Evolutionary conservation across 2,329 filamentous ascomycete species (phyloP).

Genomic region (Hyphodiscus sp.): DNA sequence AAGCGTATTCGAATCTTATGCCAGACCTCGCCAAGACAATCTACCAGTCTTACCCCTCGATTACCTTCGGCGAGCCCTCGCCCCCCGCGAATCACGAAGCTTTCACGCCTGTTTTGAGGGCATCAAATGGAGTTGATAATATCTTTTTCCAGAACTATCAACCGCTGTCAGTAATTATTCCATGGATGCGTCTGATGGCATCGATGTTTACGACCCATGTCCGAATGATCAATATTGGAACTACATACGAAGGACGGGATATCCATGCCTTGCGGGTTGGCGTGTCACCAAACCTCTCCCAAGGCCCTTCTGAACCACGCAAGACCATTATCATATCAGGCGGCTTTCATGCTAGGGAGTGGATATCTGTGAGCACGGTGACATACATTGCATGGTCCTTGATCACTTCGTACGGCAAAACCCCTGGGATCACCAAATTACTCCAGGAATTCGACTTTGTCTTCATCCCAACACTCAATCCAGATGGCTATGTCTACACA

Average conservation of each 20-base stretch:
- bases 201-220: slow-evolving; percentile 86
- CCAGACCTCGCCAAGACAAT: slow-evolving; percentile 73
- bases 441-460: slow-evolving; percentile 82
- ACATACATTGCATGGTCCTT: slow-evolving; percentile 87
- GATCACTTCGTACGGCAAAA: slow-evolving; percentile 74
- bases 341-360: slow-evolving; percentile 89
- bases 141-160: slow-evolving; percentile 93
- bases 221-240: slow-evolving; percentile 67
- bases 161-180: slow-evolving; percentile 66
- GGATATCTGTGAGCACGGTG: slow-evolving; percentile 89
- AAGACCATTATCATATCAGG: slow-evolving; percentile 79
- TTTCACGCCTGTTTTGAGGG: slow-evolving; percentile 28
- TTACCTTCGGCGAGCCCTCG: slow-evolving; percentile 17
- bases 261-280: slow-evolving; percentile 79
- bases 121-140: slow-evolving; percentile 45
- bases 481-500: slow-evolving; percentile 89
- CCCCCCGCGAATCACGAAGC: slow-evolving; percentile 17
- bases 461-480: slow-evolving; percentile 83
- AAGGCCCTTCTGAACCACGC: slow-evolving; percentile 42
- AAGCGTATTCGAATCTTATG: slow-evolving; percentile 68
- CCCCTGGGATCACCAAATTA: slow-evolving; percentile 64
- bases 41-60: slow-evolving; percentile 60
- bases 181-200: slow-evolving; percentile 85
- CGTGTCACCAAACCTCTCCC: slow-evolving; percentile 42
- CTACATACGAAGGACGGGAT: slow-evolving; percentile 79